phyloP scores from a whole-genome alignment of 352 stramenopile species.

The Phytophthora melonis region DNA sequence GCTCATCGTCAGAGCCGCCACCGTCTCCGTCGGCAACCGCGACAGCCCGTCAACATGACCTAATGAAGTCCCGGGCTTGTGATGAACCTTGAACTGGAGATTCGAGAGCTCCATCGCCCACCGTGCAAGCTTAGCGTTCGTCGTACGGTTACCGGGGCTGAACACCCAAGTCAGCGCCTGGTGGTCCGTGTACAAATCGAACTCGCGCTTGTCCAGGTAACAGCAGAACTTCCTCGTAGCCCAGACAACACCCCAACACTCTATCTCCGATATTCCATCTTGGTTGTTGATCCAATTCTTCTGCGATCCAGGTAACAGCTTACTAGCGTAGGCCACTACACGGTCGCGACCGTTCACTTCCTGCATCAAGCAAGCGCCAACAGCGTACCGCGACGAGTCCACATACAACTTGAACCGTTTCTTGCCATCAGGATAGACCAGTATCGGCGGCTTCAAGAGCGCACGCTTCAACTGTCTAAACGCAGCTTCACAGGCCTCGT shows the following conservation, averaged over 20 bases:
- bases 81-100: constrained; percentile 4
- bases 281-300: constrained; percentile 11
- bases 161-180: constrained; percentile 10
- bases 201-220: constrained; percentile 8
- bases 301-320: constrained; percentile 8
- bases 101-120: constrained; percentile 13
- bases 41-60: constrained; percentile 14
- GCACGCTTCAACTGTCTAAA: constrained; percentile 6
- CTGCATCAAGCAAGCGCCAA: constrained; percentile 14
- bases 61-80: constrained; percentile 1
- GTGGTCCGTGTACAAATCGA: constrained; percentile 18
- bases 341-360: not conserved
- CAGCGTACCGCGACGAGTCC: constrained; percentile 1
- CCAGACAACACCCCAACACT: constrained; percentile 11
- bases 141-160: constrained; percentile 1
- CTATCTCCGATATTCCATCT: constrained; percentile 2
- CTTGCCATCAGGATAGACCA: constrained; percentile 4
- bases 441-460: constrained; percentile 12
- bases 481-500: constrained; percentile 5
- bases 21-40: not conserved
- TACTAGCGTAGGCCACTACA: constrained; percentile 11
- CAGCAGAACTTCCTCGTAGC: constrained; percentile 10
- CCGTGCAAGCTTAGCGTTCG: constrained; percentile 1
- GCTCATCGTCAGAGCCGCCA: not conserved
- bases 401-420: constrained; percentile 11